Evolutionary conservation across 1,284 basidiomycete species (phyloP).

Genomic region (Hemileia vastatrix): DNA sequence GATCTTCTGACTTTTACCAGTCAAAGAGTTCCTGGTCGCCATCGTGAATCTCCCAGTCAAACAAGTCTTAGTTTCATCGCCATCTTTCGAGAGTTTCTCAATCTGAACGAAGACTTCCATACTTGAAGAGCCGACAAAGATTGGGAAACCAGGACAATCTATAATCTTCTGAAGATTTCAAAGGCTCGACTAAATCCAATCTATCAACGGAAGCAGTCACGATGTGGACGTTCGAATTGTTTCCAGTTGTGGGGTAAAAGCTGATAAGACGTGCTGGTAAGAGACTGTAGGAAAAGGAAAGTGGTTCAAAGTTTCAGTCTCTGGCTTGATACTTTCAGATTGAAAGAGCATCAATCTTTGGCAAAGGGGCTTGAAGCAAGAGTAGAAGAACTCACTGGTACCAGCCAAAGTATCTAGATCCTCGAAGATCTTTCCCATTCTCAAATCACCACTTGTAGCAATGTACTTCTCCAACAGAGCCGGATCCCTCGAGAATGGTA

Average conservation of each 20-base stretch:
- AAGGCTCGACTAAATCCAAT: constrained; percentile 34
- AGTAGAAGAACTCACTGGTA: background rate
- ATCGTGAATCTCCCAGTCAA: constrained; percentile 46
- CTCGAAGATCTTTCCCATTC: constrained; percentile 45
- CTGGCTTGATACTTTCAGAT: too few species aligned
- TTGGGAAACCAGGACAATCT: constrained; percentile 28
- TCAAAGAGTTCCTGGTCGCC: constrained; percentile 37
- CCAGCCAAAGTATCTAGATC: constrained; percentile 45
- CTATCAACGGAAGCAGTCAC: constrained; percentile 46
- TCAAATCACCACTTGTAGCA: constrained; percentile 39
- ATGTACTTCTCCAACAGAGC: constrained; percentile 43
- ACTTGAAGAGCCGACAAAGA: constrained; percentile 37
- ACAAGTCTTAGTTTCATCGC: constrained; percentile 32
- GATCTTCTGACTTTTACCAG: constrained; percentile 34
- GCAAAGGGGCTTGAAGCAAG: background rate
- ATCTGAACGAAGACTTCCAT: constrained; percentile 45
- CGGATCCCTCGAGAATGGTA: constrained; percentile 39
- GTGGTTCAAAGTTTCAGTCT: background rate
- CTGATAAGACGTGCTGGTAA: constrained; percentile 43
- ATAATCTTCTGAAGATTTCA: constrained; percentile 32
- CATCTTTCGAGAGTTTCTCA: constrained; percentile 34
- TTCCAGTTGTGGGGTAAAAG: constrained; percentile 32
- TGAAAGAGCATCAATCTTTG: too few species aligned
- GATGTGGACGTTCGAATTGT: constrained; percentile 40
- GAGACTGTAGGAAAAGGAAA: constrained; percentile 31